Conservation (phyloP, 1,139 yeast genomes). For the Nakaseomyces kungkrabaensis region DNA sequence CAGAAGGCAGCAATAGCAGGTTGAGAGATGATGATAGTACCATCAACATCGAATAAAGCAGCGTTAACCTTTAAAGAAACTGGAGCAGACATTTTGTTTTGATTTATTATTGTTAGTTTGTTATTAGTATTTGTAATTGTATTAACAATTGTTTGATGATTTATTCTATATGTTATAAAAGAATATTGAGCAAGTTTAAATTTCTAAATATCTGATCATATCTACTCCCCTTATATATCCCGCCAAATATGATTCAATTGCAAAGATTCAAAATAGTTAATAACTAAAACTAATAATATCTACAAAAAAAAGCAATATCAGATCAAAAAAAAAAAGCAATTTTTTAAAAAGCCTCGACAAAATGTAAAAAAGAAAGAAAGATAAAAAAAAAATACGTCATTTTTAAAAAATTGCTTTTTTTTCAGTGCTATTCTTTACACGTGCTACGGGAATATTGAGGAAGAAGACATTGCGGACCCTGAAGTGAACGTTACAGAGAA, state of each 20-base stretch:
- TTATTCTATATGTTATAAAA: neutral
- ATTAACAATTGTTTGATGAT: neutral
- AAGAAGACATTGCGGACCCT: too few species aligned
- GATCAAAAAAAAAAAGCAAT: neutral
- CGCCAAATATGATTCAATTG: neutral
- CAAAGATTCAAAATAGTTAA: neutral
- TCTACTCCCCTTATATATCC: neutral
- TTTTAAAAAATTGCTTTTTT: neutral
- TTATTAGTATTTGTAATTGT: neutral
- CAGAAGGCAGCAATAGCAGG: conserved; percentile 74
- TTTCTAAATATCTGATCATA: too few species aligned
- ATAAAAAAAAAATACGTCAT: conserved; percentile 1
- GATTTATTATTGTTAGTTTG: conserved; percentile 3
- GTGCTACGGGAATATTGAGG: neutral
- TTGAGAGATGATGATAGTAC: conserved; percentile 51
- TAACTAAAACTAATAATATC: neutral
- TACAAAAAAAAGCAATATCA: neutral
- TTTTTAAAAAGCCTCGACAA: neutral
- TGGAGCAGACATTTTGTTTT: conserved; percentile 23
- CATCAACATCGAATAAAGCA: conserved; percentile 71
- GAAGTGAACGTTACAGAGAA: neutral
- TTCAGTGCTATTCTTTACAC: neutral
- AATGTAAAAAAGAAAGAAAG: neutral
- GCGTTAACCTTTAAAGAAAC: conserved; percentile 30
- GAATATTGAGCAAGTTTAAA: too few species aligned